A percentile compares a stretch with the other conserved stretches of the same genome.
Evolutionary conservation across 2,329 filamentous ascomycete species (phyloP).

Genomic region (Xylariaceae sp.): DNA sequence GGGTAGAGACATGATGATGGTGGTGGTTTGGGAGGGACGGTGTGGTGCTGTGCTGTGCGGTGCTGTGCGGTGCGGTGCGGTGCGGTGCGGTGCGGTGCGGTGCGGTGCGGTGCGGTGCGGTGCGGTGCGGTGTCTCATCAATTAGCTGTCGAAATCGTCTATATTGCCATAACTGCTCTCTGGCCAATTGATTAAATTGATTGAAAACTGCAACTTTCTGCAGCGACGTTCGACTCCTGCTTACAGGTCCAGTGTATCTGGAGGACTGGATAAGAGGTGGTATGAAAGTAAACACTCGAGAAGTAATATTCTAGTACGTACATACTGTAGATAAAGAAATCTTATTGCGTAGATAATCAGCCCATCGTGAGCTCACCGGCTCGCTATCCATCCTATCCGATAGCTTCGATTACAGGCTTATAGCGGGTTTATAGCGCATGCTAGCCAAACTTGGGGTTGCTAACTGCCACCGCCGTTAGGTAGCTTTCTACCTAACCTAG

Average conservation of each 20-base stretch:
- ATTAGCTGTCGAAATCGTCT: slow-evolving; percentile 8
- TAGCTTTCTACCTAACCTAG: no score
- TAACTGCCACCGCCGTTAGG: no score
- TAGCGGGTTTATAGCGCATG: no score
- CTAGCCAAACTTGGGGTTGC: no score
- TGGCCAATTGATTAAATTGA: not conserved
- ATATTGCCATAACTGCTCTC: slow-evolving; percentile 12
- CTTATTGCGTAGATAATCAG: slow-evolving; percentile 11
- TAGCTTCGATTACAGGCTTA: not conserved
- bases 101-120: no score
- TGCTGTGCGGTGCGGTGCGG: not conserved
- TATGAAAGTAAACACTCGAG: no score
- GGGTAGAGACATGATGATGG: slow-evolving; percentile 49
- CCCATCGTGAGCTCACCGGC: slow-evolving; percentile 21
- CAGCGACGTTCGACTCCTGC: slow-evolving; percentile 16
- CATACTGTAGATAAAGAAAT: not conserved
- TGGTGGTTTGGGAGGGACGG: not conserved
- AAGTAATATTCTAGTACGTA: no score
- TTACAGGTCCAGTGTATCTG: slow-evolving; percentile 7
- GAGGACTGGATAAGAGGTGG: not conserved
- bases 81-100: no score
- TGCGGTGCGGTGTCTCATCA: no score
- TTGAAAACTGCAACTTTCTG: no score
- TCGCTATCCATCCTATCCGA: not conserved
- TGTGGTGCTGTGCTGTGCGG: not conserved